Evolutionary conservation across 2,329 filamentous ascomycete genomes (phyloP).

Genomic region (Aspergillus novoparasiticus): DNA sequence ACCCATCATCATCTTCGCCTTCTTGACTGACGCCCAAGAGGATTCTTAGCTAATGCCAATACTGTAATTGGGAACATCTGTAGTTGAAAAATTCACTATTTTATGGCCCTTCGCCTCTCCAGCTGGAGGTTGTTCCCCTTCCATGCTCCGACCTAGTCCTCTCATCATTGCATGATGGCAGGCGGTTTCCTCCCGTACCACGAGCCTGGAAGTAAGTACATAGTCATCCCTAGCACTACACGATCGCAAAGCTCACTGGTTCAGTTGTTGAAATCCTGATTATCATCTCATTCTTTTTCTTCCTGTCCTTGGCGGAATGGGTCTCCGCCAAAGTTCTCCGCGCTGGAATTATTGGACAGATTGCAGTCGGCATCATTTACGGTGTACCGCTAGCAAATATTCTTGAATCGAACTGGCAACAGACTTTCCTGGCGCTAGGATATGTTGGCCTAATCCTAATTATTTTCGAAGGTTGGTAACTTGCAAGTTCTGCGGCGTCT

Average conservation of each 20-base stretch:
- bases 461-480: constrained; percentile 47
- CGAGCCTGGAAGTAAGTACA: constrained; percentile 40
- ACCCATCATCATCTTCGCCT: neutral
- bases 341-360: constrained; percentile 52
- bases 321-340: constrained; percentile 44
- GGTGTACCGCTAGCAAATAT: constrained; percentile 50
- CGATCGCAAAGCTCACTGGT: neutral
- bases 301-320: constrained; percentile 47
- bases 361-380: constrained; percentile 52
- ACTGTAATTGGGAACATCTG: neutral
- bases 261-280: constrained; percentile 45
- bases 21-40: neutral
- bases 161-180: constrained; percentile 8
- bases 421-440: constrained; percentile 50
- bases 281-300: constrained; percentile 50
- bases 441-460: constrained; percentile 55
- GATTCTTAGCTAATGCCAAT: constrained; percentile 1
- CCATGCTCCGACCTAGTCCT: neutral
- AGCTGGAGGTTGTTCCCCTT: neutral
- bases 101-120: neutral
- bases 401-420: constrained; percentile 46
- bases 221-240: neutral
- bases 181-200: constrained; percentile 42
- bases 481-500: neutral
- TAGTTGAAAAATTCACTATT: neutral